Percentiles rank a stretch among this genome's conserved stretches.
Conservation (phyloP, 768 basidiomycete species). For the Suillus fuscotomentosus region DNA sequence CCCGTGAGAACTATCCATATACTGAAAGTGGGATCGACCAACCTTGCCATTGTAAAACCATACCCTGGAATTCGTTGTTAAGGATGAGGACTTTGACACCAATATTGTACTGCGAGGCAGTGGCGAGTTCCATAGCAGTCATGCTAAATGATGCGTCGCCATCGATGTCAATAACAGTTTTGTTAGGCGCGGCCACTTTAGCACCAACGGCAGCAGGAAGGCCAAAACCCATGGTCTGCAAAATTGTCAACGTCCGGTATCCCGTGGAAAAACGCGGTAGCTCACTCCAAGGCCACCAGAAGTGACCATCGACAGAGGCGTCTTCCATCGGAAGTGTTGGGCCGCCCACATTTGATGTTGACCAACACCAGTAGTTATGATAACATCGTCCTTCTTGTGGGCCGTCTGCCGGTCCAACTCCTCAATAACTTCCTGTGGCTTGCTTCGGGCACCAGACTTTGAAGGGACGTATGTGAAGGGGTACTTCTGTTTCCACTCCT, state of each 20-base stretch:
- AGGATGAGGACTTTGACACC: constrained; percentile 93
- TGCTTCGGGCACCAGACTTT: constrained; percentile 57
- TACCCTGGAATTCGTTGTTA: constrained; percentile 98
- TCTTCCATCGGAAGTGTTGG: constrained; percentile 88
- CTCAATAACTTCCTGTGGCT: constrained; percentile 96
- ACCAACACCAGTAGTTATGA: constrained; percentile 93
- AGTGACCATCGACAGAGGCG: constrained; percentile 86
- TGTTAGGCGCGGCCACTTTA: constrained; percentile 92
- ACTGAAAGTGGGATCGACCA: constrained; percentile 16
- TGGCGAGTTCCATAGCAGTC: constrained; percentile 99
- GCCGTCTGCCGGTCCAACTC: constrained; percentile 83
- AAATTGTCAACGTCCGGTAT: background rate
- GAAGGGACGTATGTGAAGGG: constrained; percentile 87
- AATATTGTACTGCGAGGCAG: constrained; percentile 87
- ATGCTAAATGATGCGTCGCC: constrained; percentile 99
- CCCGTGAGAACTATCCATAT: constrained; percentile 1
- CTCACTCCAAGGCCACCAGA: constrained; percentile 92
- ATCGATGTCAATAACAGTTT: constrained; percentile 94
- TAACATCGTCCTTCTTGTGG: constrained; percentile 79
- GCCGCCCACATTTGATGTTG: constrained; percentile 99
- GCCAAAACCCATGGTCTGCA: constrained; percentile 97
- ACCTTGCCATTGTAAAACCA: constrained; percentile 99
- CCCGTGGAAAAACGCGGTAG: constrained; percentile 17
- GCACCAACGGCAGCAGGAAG: constrained; percentile 93
- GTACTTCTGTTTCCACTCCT: constrained; percentile 79